phyloP scores from a whole-genome alignment of 2,329 filamentous ascomycete genomes.

The Fusarium secorum region DNA sequence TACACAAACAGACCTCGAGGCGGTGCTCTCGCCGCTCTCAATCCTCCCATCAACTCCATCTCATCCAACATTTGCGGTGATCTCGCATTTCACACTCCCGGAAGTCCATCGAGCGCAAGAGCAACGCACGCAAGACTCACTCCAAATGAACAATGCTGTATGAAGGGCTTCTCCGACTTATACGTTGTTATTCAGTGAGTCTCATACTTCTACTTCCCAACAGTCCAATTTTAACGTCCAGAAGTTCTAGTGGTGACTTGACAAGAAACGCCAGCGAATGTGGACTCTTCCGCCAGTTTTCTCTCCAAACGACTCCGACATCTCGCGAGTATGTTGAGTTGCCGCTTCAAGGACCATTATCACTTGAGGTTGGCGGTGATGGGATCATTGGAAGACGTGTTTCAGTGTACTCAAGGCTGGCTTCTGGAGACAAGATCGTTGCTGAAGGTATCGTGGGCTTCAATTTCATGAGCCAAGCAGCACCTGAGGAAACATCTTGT shows the following conservation, averaged over 20 bases:
- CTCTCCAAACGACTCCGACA: constrained; percentile 35
- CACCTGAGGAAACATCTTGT: neutral
- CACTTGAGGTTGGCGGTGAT: constrained; percentile 53
- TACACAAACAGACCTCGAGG: constrained; percentile 52
- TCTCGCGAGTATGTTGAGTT: constrained; percentile 44
- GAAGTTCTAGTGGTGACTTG: constrained; percentile 54
- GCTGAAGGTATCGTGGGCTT: constrained; percentile 61
- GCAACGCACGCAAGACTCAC: constrained; percentile 56
- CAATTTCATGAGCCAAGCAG: constrained; percentile 47
- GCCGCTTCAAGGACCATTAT: constrained; percentile 50
- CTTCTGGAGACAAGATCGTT: constrained; percentile 45
- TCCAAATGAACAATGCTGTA: constrained; percentile 35
- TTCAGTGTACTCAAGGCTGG: constrained; percentile 47
- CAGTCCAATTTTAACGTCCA: neutral
- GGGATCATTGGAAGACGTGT: constrained; percentile 60
- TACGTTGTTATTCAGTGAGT: constrained; percentile 57
- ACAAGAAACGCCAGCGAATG: constrained; percentile 52
- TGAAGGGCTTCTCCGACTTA: constrained; percentile 36
- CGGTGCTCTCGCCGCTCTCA: constrained; percentile 57
- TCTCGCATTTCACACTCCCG: constrained; percentile 55
- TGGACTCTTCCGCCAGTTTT: constrained; percentile 52
- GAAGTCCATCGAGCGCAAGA: constrained; percentile 46
- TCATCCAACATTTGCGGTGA: constrained; percentile 44
- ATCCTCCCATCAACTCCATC: constrained; percentile 36
- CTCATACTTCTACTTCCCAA: accelerated